These are phyloP conservation scores for Papiliotrema terrestris DNA, from an alignment of 1,284 basidiomycete species.

Conservation along the genomic window DNA sequence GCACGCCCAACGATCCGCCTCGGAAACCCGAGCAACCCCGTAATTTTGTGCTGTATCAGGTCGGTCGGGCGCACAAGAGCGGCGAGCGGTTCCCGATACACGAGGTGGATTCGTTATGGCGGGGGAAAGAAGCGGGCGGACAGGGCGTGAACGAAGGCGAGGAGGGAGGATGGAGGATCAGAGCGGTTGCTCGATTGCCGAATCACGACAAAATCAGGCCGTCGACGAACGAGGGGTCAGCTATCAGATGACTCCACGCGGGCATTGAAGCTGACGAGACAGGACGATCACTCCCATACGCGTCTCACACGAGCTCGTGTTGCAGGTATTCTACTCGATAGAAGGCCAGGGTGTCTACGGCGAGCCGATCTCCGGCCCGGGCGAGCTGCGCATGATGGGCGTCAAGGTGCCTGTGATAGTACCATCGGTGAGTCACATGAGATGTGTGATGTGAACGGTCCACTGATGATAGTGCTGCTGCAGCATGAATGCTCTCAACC, in stretches of 20 bases:
- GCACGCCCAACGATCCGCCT: constrained; percentile 37
- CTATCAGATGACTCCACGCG: too few relatives aligned
- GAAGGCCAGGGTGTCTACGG: constrained; percentile 32
- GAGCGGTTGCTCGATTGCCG: constrained; percentile 41
- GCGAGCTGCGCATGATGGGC: constrained; percentile 40
- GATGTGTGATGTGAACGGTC: not conserved
- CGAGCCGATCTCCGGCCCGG: constrained; percentile 29
- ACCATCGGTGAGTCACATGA: constrained; percentile 30
- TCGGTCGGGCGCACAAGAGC: constrained; percentile 28
- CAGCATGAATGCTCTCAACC: constrained; percentile 27
- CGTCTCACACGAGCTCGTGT: constrained; percentile 37
- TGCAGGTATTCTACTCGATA: constrained; percentile 47
- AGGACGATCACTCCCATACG: constrained; percentile 45
- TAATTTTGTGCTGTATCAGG: constrained; percentile 38
- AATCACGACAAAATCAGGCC: constrained; percentile 46
- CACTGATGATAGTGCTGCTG: constrained; percentile 24
- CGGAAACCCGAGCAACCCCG: constrained; percentile 27
- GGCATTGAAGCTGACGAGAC: constrained; percentile 1
- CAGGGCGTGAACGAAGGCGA: constrained; percentile 1
- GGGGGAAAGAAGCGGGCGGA: constrained; percentile 29
- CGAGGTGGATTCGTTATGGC: constrained; percentile 33
- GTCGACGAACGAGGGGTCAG: constrained; percentile 42
- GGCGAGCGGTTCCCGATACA: constrained; percentile 29
- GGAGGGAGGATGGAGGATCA: constrained; percentile 28
- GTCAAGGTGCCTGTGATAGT: constrained; percentile 35